Evolutionary conservation across 1,284 basidiomycete genomes (phyloP).

Genomic region (Phellopilus nigrolimitatus): DNA sequence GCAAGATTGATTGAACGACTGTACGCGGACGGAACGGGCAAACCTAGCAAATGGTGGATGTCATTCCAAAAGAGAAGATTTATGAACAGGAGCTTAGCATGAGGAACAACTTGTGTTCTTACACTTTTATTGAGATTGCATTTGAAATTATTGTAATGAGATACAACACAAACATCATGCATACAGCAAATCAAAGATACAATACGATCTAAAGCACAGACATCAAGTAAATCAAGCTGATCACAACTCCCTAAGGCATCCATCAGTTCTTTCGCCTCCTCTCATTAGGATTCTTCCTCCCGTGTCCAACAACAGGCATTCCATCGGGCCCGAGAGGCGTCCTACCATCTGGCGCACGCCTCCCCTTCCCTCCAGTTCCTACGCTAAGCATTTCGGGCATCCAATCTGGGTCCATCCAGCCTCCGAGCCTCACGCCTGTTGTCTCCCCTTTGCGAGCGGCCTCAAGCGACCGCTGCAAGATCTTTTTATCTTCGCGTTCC

Average conservation of each 20-base stretch:
- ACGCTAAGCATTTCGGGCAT: constrained; percentile 80
- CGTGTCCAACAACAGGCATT: constrained; percentile 81
- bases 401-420: constrained; percentile 97
- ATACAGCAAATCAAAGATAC: constrained; percentile 19
- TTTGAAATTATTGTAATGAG: neutral
- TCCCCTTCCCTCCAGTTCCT: constrained; percentile 70
- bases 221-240: too few relatives aligned
- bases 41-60: constrained; percentile 99
- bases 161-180: constrained; percentile 1
- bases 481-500: constrained; percentile 72
- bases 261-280: constrained; percentile 47
- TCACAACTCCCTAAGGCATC: neutral
- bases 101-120: constrained; percentile 31
- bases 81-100: constrained; percentile 84
- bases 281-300: constrained; percentile 85
- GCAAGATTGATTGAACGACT: constrained; percentile 82
- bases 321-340: constrained; percentile 46
- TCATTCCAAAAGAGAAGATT: constrained; percentile 96
- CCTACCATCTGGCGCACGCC: constrained; percentile 45
- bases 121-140: neutral
- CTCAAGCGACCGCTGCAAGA: constrained; percentile 60
- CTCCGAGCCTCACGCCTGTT: constrained; percentile 51
- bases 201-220: neutral
- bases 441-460: constrained; percentile 42
- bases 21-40: constrained; percentile 81